These are phyloP conservation scores for Gnomoniopsis smithogilvyi DNA, from an alignment of 2,329 filamentous ascomycete species.

Conservation along the genomic window DNA sequence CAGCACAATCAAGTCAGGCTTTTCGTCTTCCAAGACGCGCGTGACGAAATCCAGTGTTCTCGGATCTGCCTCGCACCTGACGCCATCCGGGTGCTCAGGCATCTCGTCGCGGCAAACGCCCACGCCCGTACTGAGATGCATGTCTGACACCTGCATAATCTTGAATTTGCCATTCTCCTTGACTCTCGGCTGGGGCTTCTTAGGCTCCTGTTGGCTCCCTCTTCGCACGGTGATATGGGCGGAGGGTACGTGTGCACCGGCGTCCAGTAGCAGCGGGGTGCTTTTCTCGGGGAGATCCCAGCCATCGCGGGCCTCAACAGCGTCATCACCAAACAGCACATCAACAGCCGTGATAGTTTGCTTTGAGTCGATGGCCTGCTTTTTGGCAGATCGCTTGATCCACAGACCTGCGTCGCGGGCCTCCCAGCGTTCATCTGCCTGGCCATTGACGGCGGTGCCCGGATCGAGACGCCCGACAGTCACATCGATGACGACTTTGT, in stretches of 20 bases:
- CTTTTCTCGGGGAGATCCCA: slow-evolving; percentile 70
- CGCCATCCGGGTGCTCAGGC: slow-evolving; percentile 67
- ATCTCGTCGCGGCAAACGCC: slow-evolving; percentile 84
- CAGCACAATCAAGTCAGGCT: slow-evolving; percentile 86
- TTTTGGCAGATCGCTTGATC: slow-evolving; percentile 72
- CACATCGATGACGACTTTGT: slow-evolving; percentile 78
- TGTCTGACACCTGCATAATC: slow-evolving; percentile 92
- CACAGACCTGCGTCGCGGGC: slow-evolving; percentile 73
- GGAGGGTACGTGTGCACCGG: slow-evolving; percentile 57
- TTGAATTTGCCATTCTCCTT: slow-evolving; percentile 92
- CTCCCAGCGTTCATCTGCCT: slow-evolving; percentile 71
- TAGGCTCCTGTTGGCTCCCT: slow-evolving; percentile 60
- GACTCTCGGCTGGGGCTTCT: slow-evolving; percentile 73
- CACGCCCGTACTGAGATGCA: slow-evolving; percentile 88
- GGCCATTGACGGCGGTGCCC: slow-evolving; percentile 48
- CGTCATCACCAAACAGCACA: slow-evolving; percentile 85
- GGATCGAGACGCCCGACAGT: slow-evolving; percentile 73
- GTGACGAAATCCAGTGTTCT: slow-evolving; percentile 87
- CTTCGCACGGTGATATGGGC: slow-evolving; percentile 76
- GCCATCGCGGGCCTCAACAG: slow-evolving; percentile 80
- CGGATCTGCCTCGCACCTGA: slow-evolving; percentile 85
- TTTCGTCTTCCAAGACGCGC: slow-evolving; percentile 83
- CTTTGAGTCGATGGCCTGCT: slow-evolving; percentile 71
- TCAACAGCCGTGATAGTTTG: slow-evolving; percentile 77
- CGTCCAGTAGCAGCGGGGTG: slow-evolving; percentile 68